Conservation (phyloP, 2,329 filamentous ascomycete species). For the Eutypa lata region DNA sequence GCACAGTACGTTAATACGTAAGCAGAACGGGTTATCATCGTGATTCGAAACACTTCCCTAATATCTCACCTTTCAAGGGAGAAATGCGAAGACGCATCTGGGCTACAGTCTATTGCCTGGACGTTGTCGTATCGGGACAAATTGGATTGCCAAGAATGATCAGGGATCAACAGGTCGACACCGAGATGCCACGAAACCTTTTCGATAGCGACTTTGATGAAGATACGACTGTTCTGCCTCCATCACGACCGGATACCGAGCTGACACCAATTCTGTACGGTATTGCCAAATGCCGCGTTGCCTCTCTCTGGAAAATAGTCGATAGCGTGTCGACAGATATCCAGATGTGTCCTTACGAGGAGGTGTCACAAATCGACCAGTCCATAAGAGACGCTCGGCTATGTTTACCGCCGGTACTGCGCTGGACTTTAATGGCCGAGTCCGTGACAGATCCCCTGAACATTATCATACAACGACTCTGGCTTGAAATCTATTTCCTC, state of each 20-base stretch:
- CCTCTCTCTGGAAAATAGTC: conserved; percentile 22
- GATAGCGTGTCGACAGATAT: conserved; percentile 17
- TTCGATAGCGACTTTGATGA: conserved; percentile 40
- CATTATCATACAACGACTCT: conserved; percentile 49
- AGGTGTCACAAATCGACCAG: conserved; percentile 19
- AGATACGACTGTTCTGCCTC: conserved; percentile 31
- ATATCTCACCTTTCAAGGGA: conserved; percentile 35
- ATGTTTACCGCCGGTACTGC: conserved; percentile 12
- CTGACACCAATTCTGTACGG: conserved; percentile 22
- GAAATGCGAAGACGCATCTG: conserved; percentile 46
- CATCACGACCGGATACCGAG: conserved; percentile 26
- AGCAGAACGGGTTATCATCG: conserved; percentile 45
- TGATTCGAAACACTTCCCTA: conserved; percentile 39
- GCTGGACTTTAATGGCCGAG: conserved; percentile 15
- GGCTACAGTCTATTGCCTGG: conserved; percentile 37
- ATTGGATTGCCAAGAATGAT: conserved; percentile 44
- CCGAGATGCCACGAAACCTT: conserved; percentile 39
- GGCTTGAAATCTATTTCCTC: conserved; percentile 48
- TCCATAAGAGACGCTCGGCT: conserved; percentile 10
- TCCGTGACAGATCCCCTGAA: conserved; percentile 46
- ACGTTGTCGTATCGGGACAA: conserved; percentile 41
- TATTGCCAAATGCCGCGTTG: conserved; percentile 23
- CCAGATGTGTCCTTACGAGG: conserved; percentile 14
- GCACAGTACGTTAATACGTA: too few species aligned
- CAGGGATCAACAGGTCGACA: conserved; percentile 37